phyloP scores from a whole-genome alignment of 2,329 filamentous ascomycete species.

The Parafenestella ontariensis region DNA sequence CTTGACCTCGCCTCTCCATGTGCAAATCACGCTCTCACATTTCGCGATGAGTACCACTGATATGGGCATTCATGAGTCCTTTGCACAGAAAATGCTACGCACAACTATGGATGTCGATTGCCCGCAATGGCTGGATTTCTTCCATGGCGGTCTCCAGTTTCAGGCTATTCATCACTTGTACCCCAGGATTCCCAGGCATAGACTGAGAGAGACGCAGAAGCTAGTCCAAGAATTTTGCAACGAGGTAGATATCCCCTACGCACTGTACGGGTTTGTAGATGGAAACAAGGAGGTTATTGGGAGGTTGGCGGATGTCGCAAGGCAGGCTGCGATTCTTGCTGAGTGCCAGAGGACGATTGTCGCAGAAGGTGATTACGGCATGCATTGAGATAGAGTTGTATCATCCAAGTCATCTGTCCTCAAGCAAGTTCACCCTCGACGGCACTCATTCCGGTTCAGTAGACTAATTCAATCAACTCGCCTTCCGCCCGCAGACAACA shows the following conservation, averaged over 20 bases:
- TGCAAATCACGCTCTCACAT: conserved; percentile 75
- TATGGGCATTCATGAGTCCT: conserved; percentile 69
- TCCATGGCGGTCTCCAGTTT: conserved; percentile 76
- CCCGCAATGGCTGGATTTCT: conserved; percentile 73
- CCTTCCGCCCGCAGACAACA: neutral
- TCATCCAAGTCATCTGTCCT: neutral
- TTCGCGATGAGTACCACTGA: conserved; percentile 75
- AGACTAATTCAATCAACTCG: too few species aligned
- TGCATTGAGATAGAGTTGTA: conserved; percentile 25
- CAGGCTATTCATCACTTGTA: conserved; percentile 75
- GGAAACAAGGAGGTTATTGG: conserved; percentile 67
- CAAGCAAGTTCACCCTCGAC: neutral
- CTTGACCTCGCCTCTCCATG: conserved; percentile 71
- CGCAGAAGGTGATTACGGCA: conserved; percentile 39
- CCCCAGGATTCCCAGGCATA: conserved; percentile 72
- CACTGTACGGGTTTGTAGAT: conserved; percentile 66
- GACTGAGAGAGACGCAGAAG: conserved; percentile 66
- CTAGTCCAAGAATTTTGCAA: conserved; percentile 69
- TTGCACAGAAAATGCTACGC: conserved; percentile 72
- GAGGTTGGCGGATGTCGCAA: conserved; percentile 63
- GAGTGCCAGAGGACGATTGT: conserved; percentile 59
- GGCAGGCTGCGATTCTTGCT: conserved; percentile 66
- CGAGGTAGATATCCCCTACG: conserved; percentile 70
- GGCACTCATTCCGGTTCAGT: too few species aligned
- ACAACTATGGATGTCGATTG: conserved; percentile 79